phyloP scores from a whole-genome alignment of 2,329 filamentous ascomycete genomes.

The Hypoxylon sp. region DNA sequence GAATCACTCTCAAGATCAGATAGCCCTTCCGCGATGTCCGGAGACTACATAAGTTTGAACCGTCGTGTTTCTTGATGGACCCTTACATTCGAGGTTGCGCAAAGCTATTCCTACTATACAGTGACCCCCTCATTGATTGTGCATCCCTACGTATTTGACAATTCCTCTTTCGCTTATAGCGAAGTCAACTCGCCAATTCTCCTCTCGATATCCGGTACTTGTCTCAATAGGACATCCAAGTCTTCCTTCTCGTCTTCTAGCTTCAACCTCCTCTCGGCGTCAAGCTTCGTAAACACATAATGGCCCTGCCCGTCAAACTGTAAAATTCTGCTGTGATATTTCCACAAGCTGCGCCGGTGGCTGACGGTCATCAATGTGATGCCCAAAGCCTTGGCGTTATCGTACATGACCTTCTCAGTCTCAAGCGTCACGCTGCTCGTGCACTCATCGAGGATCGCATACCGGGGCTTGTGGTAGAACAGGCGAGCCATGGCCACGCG shows the following conservation, averaged over 20 bases:
- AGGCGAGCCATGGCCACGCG: conserved; percentile 95
- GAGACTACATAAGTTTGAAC: conserved; percentile 19
- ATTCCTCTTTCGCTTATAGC: conserved; percentile 43
- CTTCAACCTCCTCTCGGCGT: conserved; percentile 86
- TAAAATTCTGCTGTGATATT: conserved; percentile 93
- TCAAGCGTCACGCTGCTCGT: conserved; percentile 96
- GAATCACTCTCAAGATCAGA: conserved; percentile 2
- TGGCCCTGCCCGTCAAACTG: conserved; percentile 97
- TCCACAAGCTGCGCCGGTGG: conserved; percentile 92
- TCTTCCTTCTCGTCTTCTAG: conserved; percentile 98
- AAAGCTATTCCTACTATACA: conserved; percentile 27
- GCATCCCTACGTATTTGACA: not conserved
- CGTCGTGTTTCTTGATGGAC: conserved; percentile 15
- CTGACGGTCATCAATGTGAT: conserved; percentile 98
- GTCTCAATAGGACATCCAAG: conserved; percentile 84
- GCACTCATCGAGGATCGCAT: conserved; percentile 97
- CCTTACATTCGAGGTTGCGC: conserved; percentile 18
- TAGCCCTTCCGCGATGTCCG: conserved; percentile 9
- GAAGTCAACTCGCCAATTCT: conserved; percentile 83
- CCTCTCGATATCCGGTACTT: conserved; percentile 89
- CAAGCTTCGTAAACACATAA: conserved; percentile 89
- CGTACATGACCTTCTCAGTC: conserved; percentile 96
- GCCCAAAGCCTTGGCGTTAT: conserved; percentile 89
- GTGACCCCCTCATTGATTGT: conserved; percentile 17
- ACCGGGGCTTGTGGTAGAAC: conserved; percentile 93